phyloP scores from a whole-genome alignment of 202 grass and related monocot species.

The Hordeum pubiflorum region DNA sequence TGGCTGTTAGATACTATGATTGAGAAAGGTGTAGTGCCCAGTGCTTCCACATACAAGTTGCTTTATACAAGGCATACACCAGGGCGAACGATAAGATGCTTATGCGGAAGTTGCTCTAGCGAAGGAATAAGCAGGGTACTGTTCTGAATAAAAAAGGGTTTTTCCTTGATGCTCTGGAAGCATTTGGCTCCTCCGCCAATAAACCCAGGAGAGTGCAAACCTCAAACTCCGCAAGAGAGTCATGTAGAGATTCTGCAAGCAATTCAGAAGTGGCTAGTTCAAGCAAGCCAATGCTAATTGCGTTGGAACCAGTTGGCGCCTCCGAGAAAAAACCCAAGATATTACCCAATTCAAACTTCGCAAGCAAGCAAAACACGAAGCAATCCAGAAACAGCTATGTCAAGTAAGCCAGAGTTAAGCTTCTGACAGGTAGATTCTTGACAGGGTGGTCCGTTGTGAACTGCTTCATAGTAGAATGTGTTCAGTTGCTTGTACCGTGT shows the following conservation, averaged over 20 bases:
- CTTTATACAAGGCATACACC: slow-evolving; percentile 83
- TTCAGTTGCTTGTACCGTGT: not conserved
- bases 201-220: slow-evolving; percentile 31
- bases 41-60: slow-evolving; percentile 79
- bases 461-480: too few relatives aligned
- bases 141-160: slow-evolving; percentile 78
- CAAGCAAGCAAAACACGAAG: slow-evolving; percentile 12
- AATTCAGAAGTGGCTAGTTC: slow-evolving; percentile 14
- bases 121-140: slow-evolving; percentile 71
- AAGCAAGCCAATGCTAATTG: slow-evolving; percentile 11
- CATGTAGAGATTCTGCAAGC: slow-evolving; percentile 6
- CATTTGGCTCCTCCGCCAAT: slow-evolving; percentile 51
- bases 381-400: not conserved
- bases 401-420: too few relatives aligned
- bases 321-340: slow-evolving; percentile 30
- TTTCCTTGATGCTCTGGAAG: slow-evolving; percentile 82
- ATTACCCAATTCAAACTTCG: slow-evolving; percentile 26
- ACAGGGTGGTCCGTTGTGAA: too few relatives aligned
- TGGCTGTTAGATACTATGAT: slow-evolving; percentile 49
- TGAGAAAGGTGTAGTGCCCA: slow-evolving; percentile 42
- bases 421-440: too few relatives aligned
- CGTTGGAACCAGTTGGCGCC: slow-evolving; percentile 50
- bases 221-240: slow-evolving; percentile 35
- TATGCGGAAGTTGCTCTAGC: slow-evolving; percentile 64
- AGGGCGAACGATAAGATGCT: slow-evolving; percentile 63